Percentiles rank a stretch among this genome's conserved stretches.
phyloP scores from a whole-genome alignment of 805 yeast species.

The Isabelozyma gotoi region DNA sequence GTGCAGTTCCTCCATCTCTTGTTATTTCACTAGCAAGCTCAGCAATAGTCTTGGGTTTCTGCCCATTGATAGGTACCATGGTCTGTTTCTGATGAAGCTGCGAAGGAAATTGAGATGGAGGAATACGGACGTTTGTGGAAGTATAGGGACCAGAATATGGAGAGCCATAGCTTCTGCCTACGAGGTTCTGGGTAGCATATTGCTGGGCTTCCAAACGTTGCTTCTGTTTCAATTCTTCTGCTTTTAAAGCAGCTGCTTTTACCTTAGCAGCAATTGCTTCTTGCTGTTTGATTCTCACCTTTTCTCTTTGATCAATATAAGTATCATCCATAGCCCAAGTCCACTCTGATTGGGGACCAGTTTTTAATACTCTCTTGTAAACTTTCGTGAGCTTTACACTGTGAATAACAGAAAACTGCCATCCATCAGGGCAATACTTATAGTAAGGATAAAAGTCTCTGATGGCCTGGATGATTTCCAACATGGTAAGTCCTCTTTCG shows the following conservation, averaged over 20 bases:
- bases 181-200: slow-evolving; percentile 18
- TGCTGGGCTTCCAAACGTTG: slow-evolving; percentile 35
- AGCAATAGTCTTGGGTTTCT: slow-evolving; percentile 39
- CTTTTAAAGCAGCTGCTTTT: slow-evolving; percentile 51
- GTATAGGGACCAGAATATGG: slow-evolving; percentile 20
- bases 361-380: slow-evolving; percentile 68
- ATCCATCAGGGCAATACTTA: slow-evolving; percentile 92
- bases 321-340: slow-evolving; percentile 90
- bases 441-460: slow-evolving; percentile 89
- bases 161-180: slow-evolving; percentile 22
- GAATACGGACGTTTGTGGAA: slow-evolving; percentile 11
- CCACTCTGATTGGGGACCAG: slow-evolving; percentile 77
- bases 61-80: slow-evolving; percentile 10
- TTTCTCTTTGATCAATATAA: slow-evolving; percentile 79
- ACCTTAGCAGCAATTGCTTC: slow-evolving; percentile 63
- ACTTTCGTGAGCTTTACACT: slow-evolving; percentile 84
- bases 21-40: slow-evolving; percentile 42
- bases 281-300: slow-evolving; percentile 59
- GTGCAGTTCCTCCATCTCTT: slow-evolving; percentile 27
- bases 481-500: slow-evolving; percentile 61
- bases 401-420: slow-evolving; percentile 95
- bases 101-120: slow-evolving; percentile 20
- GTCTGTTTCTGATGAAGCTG: slow-evolving; percentile 19
- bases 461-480: slow-evolving; percentile 81
- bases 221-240: slow-evolving; percentile 51